Percentiles rank a stretch among this genome's conserved stretches.
Evolutionary conservation across 192 early-diverging fungal genomes (phyloP).

Genomic region (Backusella tarrabulga): DNA sequence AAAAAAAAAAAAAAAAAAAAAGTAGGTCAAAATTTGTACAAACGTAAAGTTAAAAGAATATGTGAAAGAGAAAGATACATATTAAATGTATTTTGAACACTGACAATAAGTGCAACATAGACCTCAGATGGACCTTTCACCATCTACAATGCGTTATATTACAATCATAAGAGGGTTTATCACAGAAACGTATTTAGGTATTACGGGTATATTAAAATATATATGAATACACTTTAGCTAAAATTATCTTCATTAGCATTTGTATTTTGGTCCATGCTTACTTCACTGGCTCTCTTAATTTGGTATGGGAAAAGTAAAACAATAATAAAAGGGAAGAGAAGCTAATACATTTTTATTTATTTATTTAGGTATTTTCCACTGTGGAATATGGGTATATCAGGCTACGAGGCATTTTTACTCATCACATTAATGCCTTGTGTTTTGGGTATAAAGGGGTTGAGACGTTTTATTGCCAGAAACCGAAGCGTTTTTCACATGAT

Average conservation of each 20-base stretch:
- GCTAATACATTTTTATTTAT: neutral
- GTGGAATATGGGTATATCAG: conserved; percentile 85
- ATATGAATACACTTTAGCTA: neutral
- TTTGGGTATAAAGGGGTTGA: conserved; percentile 55
- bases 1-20: neutral
- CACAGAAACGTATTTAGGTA: conserved; percentile 67
- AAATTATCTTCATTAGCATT: conserved; percentile 46
- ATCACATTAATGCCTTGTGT: conserved; percentile 57
- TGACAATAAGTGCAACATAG: neutral
- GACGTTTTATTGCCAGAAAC: conserved; percentile 52
- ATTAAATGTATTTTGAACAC: neutral
- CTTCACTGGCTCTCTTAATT: conserved; percentile 62
- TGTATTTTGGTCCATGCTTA: conserved; percentile 80
- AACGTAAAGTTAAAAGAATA: neutral
- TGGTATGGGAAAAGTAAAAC: conserved; percentile 11
- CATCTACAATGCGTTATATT: conserved; percentile 10
- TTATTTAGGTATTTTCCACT: conserved; percentile 77
- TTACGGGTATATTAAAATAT: neutral
- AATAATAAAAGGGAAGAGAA: neutral
- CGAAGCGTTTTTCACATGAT: conserved; percentile 56
- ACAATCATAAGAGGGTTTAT: conserved; percentile 40
- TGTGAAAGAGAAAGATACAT: neutral
- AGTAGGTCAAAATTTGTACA: neutral
- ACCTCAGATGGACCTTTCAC: conserved; percentile 19
- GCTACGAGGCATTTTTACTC: conserved; percentile 74